Evolutionary conservation across 768 basidiomycete genomes (phyloP), one percentile per base, ranked within the genome.

Genomic region (Mycena galopus): DNA sequence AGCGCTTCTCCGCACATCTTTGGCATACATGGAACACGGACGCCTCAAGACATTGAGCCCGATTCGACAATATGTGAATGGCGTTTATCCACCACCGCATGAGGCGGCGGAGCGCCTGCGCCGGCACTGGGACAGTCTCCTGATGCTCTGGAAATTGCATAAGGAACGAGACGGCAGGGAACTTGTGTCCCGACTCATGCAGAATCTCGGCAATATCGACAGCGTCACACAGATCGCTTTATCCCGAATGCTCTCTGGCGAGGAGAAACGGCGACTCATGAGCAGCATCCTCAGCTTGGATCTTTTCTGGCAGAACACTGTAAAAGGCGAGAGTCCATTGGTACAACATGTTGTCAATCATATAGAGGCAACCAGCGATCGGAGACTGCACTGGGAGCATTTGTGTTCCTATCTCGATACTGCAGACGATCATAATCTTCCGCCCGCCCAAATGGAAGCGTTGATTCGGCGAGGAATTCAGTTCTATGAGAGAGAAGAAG

Each of bases 1-100:
- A 2, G 23, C 55, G 4, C 66, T 72, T 4, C 51, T 72, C 12
- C 71, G 71, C 29, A 68, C 53, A 9, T 39, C 71, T 4, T 27
- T 72, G 19, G 66, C 66, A 6, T 64, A 57, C 61, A 29, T 59
- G 37, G 58, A 51, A 3, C 14, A 57, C 33, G 65, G 29, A 4
- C 67, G 67, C 12, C 59, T 68, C 35, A 68, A 68, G 25, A 30
- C 37, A 5, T 33, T 68, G 35, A 53, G 59, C 32, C 67, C 67
- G 42, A 55, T 68, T 33, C 67, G 67, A 33, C 47, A 68, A 39
- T 68, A 68, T 32, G 51, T 61, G 11, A 2, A 27, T 27, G 57
- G 27, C 14, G 50, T 10, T 3, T 21, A 61, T 14, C 59, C 67
- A n/a, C 67, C 67, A 2, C 11, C 59, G 19, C 50, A 1, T 27